Conservation (phyloP, 2,329 filamentous ascomycete species). For the Pestalotiopsis sp. region DNA sequence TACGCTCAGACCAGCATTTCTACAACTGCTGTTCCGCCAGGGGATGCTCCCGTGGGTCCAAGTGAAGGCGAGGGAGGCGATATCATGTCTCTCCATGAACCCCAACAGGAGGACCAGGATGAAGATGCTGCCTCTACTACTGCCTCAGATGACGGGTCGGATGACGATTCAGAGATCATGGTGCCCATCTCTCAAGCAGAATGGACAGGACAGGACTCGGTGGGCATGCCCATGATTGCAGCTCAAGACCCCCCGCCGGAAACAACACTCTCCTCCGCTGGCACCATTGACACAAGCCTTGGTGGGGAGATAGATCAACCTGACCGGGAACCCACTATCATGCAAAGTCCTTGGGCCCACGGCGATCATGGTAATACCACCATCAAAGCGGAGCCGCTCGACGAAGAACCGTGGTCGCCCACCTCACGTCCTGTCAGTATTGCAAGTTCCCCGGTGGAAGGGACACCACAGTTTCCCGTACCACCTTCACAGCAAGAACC, state of each 20-base stretch:
- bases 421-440: conserved; percentile 5
- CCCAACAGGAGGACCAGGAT: not conserved
- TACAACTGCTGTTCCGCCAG: too few relatives aligned
- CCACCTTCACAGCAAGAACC: conserved; percentile 32
- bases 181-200: conserved; percentile 20
- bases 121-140: not conserved
- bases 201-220: conserved; percentile 12
- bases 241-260: not conserved
- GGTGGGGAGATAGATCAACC: not conserved
- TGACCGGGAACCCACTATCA: conserved; percentile 8
- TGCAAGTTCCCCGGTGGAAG: conserved; percentile 14
- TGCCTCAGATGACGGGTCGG: conserved; percentile 12
- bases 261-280: conserved; percentile 6
- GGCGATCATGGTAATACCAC: conserved; percentile 10
- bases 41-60: too few relatives aligned
- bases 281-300: not conserved
- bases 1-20: too few relatives aligned
- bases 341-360: conserved; percentile 30
- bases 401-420: conserved; percentile 10
- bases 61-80: too few relatives aligned
- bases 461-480: conserved; percentile 16
- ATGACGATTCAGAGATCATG: conserved; percentile 13
- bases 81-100: not conserved
- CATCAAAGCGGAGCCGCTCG: conserved; percentile 18
- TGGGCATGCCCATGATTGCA: conserved; percentile 6